Conservation (phyloP, 2,329 filamentous ascomycete genomes). For the Epichloe typhina region DNA sequence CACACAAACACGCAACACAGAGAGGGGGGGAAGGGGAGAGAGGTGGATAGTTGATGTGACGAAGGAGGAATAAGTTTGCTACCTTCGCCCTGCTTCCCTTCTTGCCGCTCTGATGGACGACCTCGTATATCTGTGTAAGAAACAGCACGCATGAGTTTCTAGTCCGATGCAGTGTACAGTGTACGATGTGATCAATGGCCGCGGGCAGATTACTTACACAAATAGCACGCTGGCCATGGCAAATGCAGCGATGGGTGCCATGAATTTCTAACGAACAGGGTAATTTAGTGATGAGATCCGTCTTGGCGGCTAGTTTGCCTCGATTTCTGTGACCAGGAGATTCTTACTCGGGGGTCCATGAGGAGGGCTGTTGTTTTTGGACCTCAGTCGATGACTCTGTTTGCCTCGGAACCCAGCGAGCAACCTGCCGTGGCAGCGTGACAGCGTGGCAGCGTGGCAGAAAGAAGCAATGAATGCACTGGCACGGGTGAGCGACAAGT, state of each 20-base stretch:
- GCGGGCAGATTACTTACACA: constrained; percentile 19
- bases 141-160: not conserved
- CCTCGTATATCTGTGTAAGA: constrained; percentile 22
- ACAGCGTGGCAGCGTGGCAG: too few relatives aligned
- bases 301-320: not conserved
- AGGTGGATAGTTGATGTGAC: not conserved
- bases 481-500: not conserved
- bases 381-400: too few relatives aligned
- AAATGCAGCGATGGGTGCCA: constrained; percentile 38
- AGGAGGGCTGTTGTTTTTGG: not conserved
- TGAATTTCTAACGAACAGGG: constrained; percentile 24
- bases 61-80: not conserved
- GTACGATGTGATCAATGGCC: not conserved
- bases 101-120: constrained; percentile 27
- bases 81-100: constrained; percentile 16
- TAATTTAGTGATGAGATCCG: not conserved
- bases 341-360: constrained; percentile 18
- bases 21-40: too few relatives aligned
- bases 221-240: constrained; percentile 40
- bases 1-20: too few relatives aligned
- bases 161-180: not conserved
- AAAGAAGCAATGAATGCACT: too few relatives aligned
- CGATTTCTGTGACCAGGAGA: not conserved
- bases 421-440: too few relatives aligned
- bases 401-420: too few relatives aligned